phyloP scores from a whole-genome alignment of 345 rosid species.

The Hibiscus mutabilis region DNA sequence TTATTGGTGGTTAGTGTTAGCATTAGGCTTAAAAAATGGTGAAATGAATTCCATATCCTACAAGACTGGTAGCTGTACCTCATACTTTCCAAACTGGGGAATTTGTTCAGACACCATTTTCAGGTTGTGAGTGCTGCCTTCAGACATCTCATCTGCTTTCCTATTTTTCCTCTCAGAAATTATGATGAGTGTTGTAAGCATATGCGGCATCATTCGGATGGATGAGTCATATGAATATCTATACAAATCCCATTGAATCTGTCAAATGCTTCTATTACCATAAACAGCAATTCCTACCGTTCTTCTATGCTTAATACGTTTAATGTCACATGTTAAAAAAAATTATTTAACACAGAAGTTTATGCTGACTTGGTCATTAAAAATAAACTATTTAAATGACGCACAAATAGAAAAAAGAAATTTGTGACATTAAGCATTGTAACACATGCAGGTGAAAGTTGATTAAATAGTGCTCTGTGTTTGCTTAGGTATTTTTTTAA shows the following conservation, averaged over 20 bases:
- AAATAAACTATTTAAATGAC: too few species aligned
- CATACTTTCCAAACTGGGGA: neutral
- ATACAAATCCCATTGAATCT: neutral
- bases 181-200: neutral
- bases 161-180: neutral
- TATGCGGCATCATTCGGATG: neutral
- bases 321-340: too few species aligned
- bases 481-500: too few species aligned
- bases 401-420: too few species aligned
- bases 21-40: neutral
- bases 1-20: neutral
- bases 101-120: neutral
- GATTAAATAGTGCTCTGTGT: too few species aligned
- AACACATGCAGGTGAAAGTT: too few species aligned
- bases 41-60: neutral
- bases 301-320: too few species aligned
- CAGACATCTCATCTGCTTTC: neutral
- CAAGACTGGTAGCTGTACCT: neutral
- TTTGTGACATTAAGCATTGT: too few species aligned
- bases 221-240: too few species aligned
- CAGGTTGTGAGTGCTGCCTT: conserved; percentile 1
- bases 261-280: neutral
- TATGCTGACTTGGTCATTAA: too few species aligned
- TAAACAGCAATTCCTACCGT: neutral
- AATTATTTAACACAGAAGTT: too few species aligned